These are phyloP conservation scores for Termitomyces sp. DNA, from an alignment of 1,284 basidiomycete species.

Conservation along the genomic window DNA sequence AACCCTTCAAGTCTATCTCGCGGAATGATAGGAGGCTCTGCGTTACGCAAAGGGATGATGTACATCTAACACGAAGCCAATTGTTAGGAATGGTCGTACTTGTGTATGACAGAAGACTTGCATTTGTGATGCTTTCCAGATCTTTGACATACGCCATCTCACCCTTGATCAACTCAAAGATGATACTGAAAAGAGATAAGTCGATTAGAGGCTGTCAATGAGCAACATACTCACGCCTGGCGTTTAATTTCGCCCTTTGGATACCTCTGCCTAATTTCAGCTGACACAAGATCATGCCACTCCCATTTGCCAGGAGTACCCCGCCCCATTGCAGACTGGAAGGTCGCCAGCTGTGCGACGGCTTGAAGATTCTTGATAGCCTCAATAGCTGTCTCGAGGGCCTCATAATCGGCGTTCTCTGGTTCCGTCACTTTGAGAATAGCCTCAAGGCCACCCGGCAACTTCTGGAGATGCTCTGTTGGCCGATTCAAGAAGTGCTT, in stretches of 20 bases:
- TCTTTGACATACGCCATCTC: slow-evolving; percentile 96
- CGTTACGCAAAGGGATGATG: slow-evolving; percentile 44
- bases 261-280: slow-evolving; percentile 59
- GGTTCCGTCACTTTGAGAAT: slow-evolving; percentile 76
- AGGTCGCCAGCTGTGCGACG: slow-evolving; percentile 76
- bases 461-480: slow-evolving; percentile 84
- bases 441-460: slow-evolving; percentile 82
- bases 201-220: background rate
- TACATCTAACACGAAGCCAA: slow-evolving; percentile 1
- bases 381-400: slow-evolving; percentile 67
- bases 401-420: slow-evolving; percentile 78
- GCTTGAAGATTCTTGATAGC: slow-evolving; percentile 76
- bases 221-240: slow-evolving; percentile 65
- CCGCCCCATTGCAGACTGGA: slow-evolving; percentile 81
- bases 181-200: slow-evolving; percentile 50
- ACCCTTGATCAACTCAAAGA: slow-evolving; percentile 93
- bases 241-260: slow-evolving; percentile 78
- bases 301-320: slow-evolving; percentile 73
- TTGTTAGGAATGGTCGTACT: slow-evolving; percentile 53
- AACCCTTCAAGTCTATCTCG: slow-evolving; percentile 73
- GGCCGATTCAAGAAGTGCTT: slow-evolving; percentile 86
- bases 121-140: slow-evolving; percentile 67
- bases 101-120: background rate
- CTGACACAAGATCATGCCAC: slow-evolving; percentile 84
- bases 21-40: slow-evolving; percentile 75